Evolutionary conservation across 2,329 filamentous ascomycete genomes (phyloP).

Genomic region (Cercospora brassicicola): DNA sequence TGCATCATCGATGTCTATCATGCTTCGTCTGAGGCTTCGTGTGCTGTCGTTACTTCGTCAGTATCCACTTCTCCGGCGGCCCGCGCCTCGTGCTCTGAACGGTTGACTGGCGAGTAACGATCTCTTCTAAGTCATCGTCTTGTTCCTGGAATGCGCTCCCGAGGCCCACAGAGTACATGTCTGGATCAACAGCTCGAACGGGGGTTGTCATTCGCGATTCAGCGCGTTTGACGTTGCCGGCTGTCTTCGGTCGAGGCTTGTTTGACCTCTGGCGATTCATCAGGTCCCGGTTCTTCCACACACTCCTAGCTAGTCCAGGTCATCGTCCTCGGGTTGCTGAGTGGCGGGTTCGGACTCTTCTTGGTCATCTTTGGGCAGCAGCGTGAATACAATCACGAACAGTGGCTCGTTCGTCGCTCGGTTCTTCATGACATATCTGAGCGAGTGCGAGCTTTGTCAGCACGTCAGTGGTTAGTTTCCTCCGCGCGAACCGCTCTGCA

Average conservation of each 20-base stretch:
- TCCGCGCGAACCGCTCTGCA: conserved; percentile 4
- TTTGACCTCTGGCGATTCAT: not conserved
- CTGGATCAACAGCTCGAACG: not conserved
- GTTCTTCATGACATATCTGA: conserved; percentile 92
- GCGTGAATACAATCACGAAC: conserved; percentile 76
- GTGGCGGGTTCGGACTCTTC: not conserved
- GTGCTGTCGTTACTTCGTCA: not conserved
- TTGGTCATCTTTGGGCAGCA: conserved; percentile 63
- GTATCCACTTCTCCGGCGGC: not conserved
- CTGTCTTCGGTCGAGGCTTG: not conserved
- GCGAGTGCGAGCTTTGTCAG: conserved; percentile 67
- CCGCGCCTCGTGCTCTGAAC: not conserved
- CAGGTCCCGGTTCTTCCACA: not conserved
- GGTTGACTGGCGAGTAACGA: not conserved
- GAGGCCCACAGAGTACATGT: not conserved
- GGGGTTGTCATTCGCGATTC: not conserved
- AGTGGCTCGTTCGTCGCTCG: conserved; percentile 70
- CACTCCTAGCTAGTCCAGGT: conserved; percentile 3
- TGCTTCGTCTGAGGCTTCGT: not conserved
- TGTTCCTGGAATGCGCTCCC: not conserved
- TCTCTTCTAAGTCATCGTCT: not conserved
- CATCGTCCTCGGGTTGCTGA: not conserved
- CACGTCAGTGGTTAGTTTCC: conserved; percentile 30
- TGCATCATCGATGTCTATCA: not conserved
- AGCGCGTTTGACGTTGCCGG: not conserved